phyloP scores from a whole-genome alignment of 148 eudicot species.

The Linanthus parryae region DNA sequence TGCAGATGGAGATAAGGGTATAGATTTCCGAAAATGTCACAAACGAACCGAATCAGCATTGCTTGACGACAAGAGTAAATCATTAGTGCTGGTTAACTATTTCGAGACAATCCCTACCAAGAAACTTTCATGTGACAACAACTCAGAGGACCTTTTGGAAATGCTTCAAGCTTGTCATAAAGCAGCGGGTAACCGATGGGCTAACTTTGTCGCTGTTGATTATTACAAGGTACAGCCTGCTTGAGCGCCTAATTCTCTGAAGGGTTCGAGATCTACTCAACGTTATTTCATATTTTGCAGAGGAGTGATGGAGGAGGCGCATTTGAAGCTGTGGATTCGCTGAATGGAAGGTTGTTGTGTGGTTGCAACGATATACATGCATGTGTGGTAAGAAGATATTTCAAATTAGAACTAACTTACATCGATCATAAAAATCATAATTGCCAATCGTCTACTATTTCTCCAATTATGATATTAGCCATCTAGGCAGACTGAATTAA shows the following conservation, averaged over 20 bases:
- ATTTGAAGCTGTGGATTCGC: slow-evolving; percentile 45
- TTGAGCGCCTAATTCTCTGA: too few relatives aligned
- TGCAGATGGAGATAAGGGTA: slow-evolving; percentile 57
- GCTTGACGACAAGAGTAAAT: slow-evolving; percentile 37
- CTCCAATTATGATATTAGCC: too few relatives aligned
- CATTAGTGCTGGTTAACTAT: slow-evolving; percentile 50
- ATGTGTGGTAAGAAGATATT: slow-evolving; percentile 42
- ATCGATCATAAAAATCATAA: too few relatives aligned
- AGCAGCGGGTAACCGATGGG: slow-evolving; percentile 59
- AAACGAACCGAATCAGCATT: slow-evolving; percentile 47
- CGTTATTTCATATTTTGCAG: too few relatives aligned
- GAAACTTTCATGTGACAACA: slow-evolving; percentile 36
- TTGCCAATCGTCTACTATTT: too few relatives aligned
- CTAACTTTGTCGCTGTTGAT: slow-evolving; percentile 64
- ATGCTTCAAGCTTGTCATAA: slow-evolving; percentile 44
- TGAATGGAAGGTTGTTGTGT: slow-evolving; percentile 60
- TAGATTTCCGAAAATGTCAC: slow-evolving; percentile 34
- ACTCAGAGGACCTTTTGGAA: slow-evolving; percentile 30
- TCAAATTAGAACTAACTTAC: too few relatives aligned
- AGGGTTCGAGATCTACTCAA: too few relatives aligned
- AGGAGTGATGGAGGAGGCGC: slow-evolving; percentile 70
- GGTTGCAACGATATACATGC: slow-evolving; percentile 43
- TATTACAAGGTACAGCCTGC: slow-evolving; percentile 55
- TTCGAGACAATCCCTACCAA: slow-evolving; percentile 36
- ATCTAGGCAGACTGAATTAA: too few relatives aligned